Base-by-base conservation (phyloP, 768 basidiomycete genomes). In the Suillus spraguei region DNA sequence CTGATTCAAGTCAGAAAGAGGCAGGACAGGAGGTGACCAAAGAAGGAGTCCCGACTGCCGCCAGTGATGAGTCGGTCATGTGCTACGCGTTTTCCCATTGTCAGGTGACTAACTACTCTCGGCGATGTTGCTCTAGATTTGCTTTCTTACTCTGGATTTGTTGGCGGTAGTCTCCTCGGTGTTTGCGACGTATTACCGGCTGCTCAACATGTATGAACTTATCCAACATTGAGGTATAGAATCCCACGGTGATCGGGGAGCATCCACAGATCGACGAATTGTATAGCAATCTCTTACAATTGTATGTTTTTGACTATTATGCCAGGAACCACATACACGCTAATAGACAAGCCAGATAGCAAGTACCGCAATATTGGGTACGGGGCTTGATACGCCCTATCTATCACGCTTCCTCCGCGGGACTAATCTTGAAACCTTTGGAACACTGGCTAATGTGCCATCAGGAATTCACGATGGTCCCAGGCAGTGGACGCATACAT, bases 1-100 rank as follows among this genome's bases (percentile, higher is more conserved):
- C 33, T 35, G 13, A 33, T n/a, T 11, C 32, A n/a, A 56, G 36
- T 24, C 20, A 33, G 52, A 35, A 16, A 6, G 24, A 3, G 49
- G 28, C 28, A 28, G 32, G 50, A 55, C 54, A 56, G 54, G 54
- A 56, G 54, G 8, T 38, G 35, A 46, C 52, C 32, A 33, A 53
- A 53, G 52, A 42, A 42, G 42, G 42, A 42, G 4, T 20, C 41
- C 16, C 16, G 2, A 13, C 10, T 1, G 17, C 5, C 5, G 41
- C 41, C 7, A 24, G 16, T 6, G 38, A 28, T 54, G 11, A 28
- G 22, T 42, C 17, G n/a, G 24, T 56, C 55, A 56, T 38, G 55
- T 56, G 55, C 8, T 6, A 56, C 38, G 16, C 38, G 16, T 32
- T 50, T 28, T 49, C 28, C 4, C 28, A 28, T 28, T 28, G 4